These are phyloP conservation scores for Globisporangium carolinianum DNA, from an alignment of 352 stramenopile species.

Conservation along the genomic window DNA sequence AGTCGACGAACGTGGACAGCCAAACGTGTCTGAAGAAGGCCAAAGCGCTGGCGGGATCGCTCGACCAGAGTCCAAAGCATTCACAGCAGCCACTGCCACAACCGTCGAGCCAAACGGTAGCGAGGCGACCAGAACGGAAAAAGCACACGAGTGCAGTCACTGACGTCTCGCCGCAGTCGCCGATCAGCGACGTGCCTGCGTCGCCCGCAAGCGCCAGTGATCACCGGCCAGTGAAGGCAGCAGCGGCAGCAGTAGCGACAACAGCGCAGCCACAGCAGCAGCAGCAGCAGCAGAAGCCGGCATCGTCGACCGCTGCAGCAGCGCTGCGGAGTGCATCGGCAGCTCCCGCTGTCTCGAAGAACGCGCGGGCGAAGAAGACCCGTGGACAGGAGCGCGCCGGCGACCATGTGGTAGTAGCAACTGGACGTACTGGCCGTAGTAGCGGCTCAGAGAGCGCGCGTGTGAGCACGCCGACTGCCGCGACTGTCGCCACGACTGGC, in stretches of 20 bases:
- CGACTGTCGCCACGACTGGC: no score
- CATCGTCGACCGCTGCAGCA: not conserved
- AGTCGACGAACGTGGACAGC: slow-evolving; percentile 13
- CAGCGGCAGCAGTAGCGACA: not conserved
- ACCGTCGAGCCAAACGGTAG: slow-evolving; percentile 1
- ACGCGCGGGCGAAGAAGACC: not conserved
- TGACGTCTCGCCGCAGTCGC: slow-evolving; percentile 6
- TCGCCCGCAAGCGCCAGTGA: slow-evolving; percentile 5
- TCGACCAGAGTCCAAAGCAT: slow-evolving; percentile 12
- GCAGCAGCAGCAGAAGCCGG: not conserved
- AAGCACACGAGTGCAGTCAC: not conserved
- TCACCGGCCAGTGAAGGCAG: not conserved
- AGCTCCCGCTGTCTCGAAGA: slow-evolving; percentile 1
- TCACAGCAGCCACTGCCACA: no score
- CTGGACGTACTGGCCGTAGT: not conserved
- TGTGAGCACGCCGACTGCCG: not conserved
- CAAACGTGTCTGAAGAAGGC: no score
- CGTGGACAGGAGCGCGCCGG: not conserved
- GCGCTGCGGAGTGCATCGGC: slow-evolving; percentile 4
- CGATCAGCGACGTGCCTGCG: slow-evolving; percentile 4
- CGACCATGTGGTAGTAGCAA: no score
- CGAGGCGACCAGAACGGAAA: slow-evolving; percentile 16
- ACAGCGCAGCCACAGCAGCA: not conserved
- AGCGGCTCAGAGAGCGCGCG: not conserved
- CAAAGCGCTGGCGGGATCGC: no score